Conservation (phyloP, 345 rosid genomes). For the Iberis pinnata region DNA sequence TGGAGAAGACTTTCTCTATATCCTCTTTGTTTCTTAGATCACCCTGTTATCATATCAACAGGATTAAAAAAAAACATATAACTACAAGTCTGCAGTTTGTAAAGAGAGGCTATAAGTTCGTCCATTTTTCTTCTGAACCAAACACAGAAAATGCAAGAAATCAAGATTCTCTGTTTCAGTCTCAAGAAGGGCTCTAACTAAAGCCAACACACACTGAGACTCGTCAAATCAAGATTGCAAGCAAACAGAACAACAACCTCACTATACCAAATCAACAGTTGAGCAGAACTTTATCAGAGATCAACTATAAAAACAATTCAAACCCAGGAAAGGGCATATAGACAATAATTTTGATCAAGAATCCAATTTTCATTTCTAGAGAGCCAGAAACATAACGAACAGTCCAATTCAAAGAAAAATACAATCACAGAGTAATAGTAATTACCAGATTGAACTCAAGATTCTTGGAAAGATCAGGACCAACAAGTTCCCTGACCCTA, state of each 20-base stretch:
- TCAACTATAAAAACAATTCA: background rate
- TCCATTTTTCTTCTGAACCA: slow-evolving; percentile 2
- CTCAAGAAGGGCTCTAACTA: background rate
- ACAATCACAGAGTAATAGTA: background rate
- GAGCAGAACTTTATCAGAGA: too few species aligned
- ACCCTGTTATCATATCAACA: slow-evolving; percentile 44
- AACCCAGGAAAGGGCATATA: slow-evolving; percentile 6
- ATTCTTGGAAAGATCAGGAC: slow-evolving; percentile 58
- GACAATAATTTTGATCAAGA: background rate
- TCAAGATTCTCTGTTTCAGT: background rate
- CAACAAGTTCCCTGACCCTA: slow-evolving; percentile 67
- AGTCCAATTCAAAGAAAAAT: background rate
- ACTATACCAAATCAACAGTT: too few species aligned
- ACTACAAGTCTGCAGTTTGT: background rate
- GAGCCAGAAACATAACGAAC: slow-evolving; percentile 11
- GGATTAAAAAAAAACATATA: background rate
- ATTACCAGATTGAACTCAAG: slow-evolving; percentile 62
- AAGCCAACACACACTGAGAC: background rate
- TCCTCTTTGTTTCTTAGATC: slow-evolving; percentile 83
- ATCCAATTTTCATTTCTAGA: slow-evolving; percentile 8
- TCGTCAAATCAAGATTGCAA: background rate
- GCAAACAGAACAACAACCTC: background rate
- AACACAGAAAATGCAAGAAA: background rate
- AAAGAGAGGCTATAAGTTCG: too few species aligned
- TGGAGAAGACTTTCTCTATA: slow-evolving; percentile 68